A percentile compares a stretch with the other conserved stretches of the same genome.
phyloP scores from a whole-genome alignment of 805 yeast genomes.

The Metschnikowia rubicola region DNA sequence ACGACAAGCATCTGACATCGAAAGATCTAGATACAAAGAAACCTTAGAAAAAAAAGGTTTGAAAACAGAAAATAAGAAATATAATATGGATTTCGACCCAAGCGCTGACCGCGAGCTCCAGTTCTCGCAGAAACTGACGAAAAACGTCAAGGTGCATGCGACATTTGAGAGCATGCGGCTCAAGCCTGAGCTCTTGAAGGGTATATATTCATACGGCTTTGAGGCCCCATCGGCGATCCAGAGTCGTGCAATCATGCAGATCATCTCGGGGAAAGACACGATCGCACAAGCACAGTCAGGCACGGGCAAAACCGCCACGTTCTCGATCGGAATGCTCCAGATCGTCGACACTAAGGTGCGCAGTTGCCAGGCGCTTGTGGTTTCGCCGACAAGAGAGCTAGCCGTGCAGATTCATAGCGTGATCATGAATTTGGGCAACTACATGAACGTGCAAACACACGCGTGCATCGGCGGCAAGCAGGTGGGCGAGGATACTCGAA shows the following conservation, averaged over 20 bases:
- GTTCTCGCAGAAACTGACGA: conserved; percentile 48
- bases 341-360: conserved; percentile 69
- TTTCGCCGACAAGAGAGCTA: conserved; percentile 95
- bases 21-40: too few relatives aligned
- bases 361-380: conserved; percentile 82
- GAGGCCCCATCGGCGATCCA: conserved; percentile 97
- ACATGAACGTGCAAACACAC: conserved; percentile 79
- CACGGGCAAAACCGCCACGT: conserved; percentile 98
- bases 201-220: conserved; percentile 86
- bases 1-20: too few relatives aligned
- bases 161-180: conserved; percentile 42
- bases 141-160: conserved; percentile 52
- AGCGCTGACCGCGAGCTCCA: conserved; percentile 53
- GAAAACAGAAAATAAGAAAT: background rate
- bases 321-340: conserved; percentile 90
- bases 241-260: conserved; percentile 94
- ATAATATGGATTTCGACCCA: conserved; percentile 49
- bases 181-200: conserved; percentile 39
- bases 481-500: conserved; percentile 75
- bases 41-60: too few relatives aligned
- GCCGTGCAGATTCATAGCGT: conserved; percentile 92
- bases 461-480: conserved; percentile 95
- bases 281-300: conserved; percentile 99
- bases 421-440: conserved; percentile 79
- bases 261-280: conserved; percentile 90